These are phyloP conservation scores for Pleurotus salmoneostramineus DNA, from an alignment of 768 basidiomycete species.

Conservation along the genomic window DNA sequence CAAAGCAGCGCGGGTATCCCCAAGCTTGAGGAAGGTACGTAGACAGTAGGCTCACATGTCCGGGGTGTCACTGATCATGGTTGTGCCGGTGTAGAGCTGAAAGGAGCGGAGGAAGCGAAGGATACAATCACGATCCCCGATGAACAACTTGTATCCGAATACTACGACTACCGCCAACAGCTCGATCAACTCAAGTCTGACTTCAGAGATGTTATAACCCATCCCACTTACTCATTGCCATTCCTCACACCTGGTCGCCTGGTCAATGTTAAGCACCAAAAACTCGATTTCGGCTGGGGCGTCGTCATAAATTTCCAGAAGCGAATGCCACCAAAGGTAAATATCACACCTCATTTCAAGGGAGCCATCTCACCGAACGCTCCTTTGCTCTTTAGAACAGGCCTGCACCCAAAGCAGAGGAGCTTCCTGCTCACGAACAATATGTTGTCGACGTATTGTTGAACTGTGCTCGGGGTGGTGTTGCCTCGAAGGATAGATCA, in stretches of 20 bases:
- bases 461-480: conserved; percentile 64
- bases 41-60: not conserved
- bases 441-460: conserved; percentile 93
- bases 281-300: conserved; percentile 95
- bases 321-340: conserved; percentile 75
- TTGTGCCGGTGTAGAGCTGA: conserved; percentile 52
- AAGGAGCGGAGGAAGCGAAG: conserved; percentile 63
- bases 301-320: conserved; percentile 91
- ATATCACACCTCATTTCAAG: conserved; percentile 8
- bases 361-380: too few species aligned
- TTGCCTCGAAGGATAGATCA: conserved; percentile 55
- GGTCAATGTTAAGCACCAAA: conserved; percentile 85
- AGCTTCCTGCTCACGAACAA: conserved; percentile 79
- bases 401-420: conserved; percentile 64
- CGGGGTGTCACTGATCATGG: too few species aligned
- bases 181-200: conserved; percentile 86
- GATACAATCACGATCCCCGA: conserved; percentile 72
- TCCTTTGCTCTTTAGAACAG: conserved; percentile 40
- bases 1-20: conserved; percentile 94
- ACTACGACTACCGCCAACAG: conserved; percentile 92
- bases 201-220: conserved; percentile 89
- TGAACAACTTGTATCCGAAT: conserved; percentile 80
- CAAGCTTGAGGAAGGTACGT: conserved; percentile 73
- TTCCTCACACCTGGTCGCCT: conserved; percentile 91
- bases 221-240: conserved; percentile 91